Base-by-base conservation (phyloP, 768 basidiomycete genomes). In the Macrocybe gigantea region DNA sequence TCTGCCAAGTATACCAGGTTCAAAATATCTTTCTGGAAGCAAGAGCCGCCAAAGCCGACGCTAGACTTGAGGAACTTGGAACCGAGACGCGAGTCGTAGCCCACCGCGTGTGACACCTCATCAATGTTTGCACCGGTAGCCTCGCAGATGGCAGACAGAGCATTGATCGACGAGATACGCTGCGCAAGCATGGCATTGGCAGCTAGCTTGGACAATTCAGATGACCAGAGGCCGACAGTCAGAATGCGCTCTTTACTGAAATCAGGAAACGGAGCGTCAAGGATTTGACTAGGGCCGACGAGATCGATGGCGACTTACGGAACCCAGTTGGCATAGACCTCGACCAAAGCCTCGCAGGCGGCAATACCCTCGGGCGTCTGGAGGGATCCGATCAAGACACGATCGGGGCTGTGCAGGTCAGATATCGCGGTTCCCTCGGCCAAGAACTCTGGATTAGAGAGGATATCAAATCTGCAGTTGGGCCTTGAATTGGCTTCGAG, bases 171-270 rank as follows among this genome's bases (percentile, higher is more conserved):
- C 7, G 95, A 98, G 66, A 99, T 99, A 52, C 96, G 89, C 67
- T 99, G 96, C 6, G 96, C 96, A 51, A 99, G 85, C 93, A 99
- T 94, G 49, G 96, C 96, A 64, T 99, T 99, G 47, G 96, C 96
- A 7, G 96, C 96, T 52, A 99, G 83, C 75, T 99, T 99, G 54
- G 94, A 90, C 29, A 99, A 82, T 68, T 99, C 96, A 2, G 95
- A 97, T 2, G 92, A 94, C 96, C 96, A 99, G 30, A 99, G 78
- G 54, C 96, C 95, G 56, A 98, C 96, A 13, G 88, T 91, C 44
- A 99, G 75, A 64, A 97, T 89, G 41, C 79, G 78, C 3, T 92
- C 81, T 51, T 66, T 72, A 29, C 88, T 91, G 53, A 47, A 11
- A 33, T 44, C 10, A 52, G 15, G 15, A 47, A 47, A 41, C 11